Evolutionary conservation across 345 rosid species (phyloP).

Genomic region (Turnera subulata): DNA sequence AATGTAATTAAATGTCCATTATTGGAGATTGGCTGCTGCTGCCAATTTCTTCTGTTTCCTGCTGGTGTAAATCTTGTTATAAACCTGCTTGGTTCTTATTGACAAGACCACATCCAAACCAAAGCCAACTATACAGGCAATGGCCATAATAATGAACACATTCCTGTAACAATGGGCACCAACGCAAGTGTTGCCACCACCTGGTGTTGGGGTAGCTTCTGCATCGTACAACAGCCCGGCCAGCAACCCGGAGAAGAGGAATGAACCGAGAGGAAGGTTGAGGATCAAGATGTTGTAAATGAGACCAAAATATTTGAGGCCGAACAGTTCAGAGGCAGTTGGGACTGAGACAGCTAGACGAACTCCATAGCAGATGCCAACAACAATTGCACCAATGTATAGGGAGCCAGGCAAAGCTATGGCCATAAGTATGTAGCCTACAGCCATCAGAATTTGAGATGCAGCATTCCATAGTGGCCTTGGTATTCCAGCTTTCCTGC

Average conservation of each 20-base stretch:
- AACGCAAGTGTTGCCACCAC: constrained; percentile 81
- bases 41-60: constrained; percentile 41
- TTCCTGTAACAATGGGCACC: constrained; percentile 89
- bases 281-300: constrained; percentile 81
- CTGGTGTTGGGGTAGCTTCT: constrained; percentile 64
- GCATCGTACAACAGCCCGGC: constrained; percentile 82
- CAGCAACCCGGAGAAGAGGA: constrained; percentile 87
- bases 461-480: constrained; percentile 96
- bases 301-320: constrained; percentile 84
- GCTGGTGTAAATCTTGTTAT: constrained; percentile 47
- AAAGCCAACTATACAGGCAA: constrained; percentile 57
- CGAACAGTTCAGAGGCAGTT: constrained; percentile 88
- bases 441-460: constrained; percentile 80
- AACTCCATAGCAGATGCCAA: constrained; percentile 86
- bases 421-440: constrained; percentile 77
- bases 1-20: background rate
- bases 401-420: constrained; percentile 73
- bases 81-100: constrained; percentile 54
- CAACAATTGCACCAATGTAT: constrained; percentile 76
- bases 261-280: constrained; percentile 90
- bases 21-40: constrained; percentile 10
- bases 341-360: constrained; percentile 90
- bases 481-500: constrained; percentile 80
- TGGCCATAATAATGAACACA: constrained; percentile 69
- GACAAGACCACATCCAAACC: constrained; percentile 64